Evolutionary conservation across 352 stramenopile species (phyloP).

Genomic region (Globisporangium heterothallicum): DNA sequence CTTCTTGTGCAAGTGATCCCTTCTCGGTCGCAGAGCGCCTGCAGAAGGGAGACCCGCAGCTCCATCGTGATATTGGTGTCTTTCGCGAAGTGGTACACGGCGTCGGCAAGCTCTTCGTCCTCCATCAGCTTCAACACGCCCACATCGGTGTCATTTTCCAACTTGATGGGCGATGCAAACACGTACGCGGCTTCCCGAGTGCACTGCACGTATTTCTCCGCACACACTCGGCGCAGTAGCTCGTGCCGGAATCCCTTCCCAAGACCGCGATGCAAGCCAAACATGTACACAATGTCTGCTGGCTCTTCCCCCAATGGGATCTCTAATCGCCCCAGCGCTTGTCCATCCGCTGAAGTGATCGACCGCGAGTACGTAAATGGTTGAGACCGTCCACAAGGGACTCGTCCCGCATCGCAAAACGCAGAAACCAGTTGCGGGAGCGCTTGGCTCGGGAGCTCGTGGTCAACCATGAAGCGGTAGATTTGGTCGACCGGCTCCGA

Average conservation of each 20-base stretch:
- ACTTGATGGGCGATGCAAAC: conserved; percentile 45
- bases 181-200: conserved; percentile 35
- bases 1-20: conserved; percentile 57
- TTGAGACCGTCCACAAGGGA: conserved; percentile 30
- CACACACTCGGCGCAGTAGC: conserved; percentile 44
- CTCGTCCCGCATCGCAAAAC: conserved; percentile 21
- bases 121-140: conserved; percentile 41
- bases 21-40: conserved; percentile 47
- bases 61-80: conserved; percentile 44
- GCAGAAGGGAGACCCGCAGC: conserved; percentile 42
- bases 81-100: conserved; percentile 47
- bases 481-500: conserved; percentile 62
- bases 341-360: conserved; percentile 25
- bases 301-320: conserved; percentile 50
- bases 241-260: conserved; percentile 33
- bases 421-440: conserved; percentile 35
- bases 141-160: conserved; percentile 39
- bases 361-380: conserved; percentile 49
- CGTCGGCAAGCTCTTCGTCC: conserved; percentile 68
- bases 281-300: conserved; percentile 43
- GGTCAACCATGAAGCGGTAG: conserved; percentile 59
- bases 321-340: conserved; percentile 37
- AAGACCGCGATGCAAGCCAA: conserved; percentile 30
- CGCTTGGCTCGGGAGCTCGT: conserved; percentile 23
- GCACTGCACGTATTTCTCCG: conserved; percentile 48